Evolutionary conservation across 148 eudicot genomes (phyloP).

Genomic region (Rhododendron kiyosumense): DNA sequence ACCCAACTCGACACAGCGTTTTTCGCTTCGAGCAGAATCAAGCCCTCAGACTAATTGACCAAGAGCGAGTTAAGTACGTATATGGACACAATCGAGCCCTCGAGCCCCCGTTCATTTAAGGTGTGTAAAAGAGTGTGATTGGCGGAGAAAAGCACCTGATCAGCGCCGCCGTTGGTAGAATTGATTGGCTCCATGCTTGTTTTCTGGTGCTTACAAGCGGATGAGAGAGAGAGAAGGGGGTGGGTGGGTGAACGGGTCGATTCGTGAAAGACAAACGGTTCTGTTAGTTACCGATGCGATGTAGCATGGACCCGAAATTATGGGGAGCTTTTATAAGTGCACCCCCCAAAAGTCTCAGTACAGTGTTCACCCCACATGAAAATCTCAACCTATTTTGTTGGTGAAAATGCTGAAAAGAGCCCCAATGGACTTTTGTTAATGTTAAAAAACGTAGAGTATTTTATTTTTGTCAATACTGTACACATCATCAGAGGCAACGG

Average conservation of each 20-base stretch:
- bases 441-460: no score
- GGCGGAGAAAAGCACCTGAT: constrained; percentile 18
- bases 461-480: no score
- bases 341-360: no score
- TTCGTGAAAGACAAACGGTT: background rate
- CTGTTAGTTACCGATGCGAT: no score
- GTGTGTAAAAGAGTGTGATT: background rate
- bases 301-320: no score
- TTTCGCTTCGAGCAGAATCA: background rate
- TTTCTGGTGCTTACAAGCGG: background rate
- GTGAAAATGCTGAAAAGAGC: no score
- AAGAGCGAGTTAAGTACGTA: background rate
- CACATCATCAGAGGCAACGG: no score
- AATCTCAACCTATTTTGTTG: no score
- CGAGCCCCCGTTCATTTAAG: background rate
- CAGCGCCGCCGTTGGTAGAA: constrained; percentile 19
- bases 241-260: background rate
- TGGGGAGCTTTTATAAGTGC: no score
- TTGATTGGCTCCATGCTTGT: constrained; percentile 17
- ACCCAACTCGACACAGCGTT: background rate
- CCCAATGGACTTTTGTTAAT: no score
- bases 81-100: background rate
- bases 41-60: background rate
- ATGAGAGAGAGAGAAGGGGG: background rate
- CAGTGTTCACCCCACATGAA: no score